Evolutionary conservation across 2,329 filamentous ascomycete species (phyloP).

Genomic region (Macrophomina pseudophaseolina): DNA sequence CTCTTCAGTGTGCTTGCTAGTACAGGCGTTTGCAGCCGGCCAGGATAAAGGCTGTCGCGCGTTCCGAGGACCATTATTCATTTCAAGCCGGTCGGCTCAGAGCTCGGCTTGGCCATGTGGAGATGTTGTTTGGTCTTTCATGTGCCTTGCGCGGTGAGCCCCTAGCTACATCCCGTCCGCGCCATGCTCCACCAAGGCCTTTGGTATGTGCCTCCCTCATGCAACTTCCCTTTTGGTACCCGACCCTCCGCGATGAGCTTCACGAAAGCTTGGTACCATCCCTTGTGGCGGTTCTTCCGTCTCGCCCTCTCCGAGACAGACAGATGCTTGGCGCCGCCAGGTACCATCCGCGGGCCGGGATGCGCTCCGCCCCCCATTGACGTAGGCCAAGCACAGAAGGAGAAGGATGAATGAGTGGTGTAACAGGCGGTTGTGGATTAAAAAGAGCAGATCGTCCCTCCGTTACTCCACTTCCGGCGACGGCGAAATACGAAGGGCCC

Average conservation of each 20-base stretch:
- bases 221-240: background rate
- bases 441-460: background rate
- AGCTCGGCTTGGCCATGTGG: background rate
- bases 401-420: background rate
- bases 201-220: background rate
- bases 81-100: background rate
- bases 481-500: slow-evolving; percentile 2
- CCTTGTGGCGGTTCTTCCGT: background rate
- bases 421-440: background rate
- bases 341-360: background rate
- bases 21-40: background rate
- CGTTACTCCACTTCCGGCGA: background rate
- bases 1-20: background rate
- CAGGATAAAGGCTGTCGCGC: background rate
- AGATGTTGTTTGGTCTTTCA: background rate
- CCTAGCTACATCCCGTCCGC: too few relatives aligned
- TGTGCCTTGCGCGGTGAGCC: background rate
- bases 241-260: background rate
- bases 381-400: background rate
- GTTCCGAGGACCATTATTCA: background rate
- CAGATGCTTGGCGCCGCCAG: background rate
- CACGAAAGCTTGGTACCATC: slow-evolving; percentile 3
- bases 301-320: slow-evolving; percentile 18
- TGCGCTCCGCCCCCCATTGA: background rate
- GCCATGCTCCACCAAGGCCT: slow-evolving; percentile 1